phyloP scores from a whole-genome alignment of 306 rosid genomes.

The Prunus dulcis region DNA sequence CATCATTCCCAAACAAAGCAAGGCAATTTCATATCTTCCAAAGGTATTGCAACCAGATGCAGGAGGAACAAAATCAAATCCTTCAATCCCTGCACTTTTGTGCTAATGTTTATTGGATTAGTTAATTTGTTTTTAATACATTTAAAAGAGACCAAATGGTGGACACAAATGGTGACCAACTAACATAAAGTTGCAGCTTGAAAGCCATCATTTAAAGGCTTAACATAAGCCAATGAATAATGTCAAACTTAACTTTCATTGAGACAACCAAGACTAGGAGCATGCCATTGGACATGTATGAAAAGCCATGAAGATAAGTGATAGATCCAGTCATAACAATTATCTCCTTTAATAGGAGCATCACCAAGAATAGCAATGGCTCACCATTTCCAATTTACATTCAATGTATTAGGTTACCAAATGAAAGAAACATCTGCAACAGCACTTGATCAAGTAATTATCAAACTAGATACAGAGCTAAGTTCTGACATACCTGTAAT shows the following conservation, averaged over 20 bases:
- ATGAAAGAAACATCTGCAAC: constrained; percentile 5
- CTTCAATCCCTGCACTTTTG: constrained; percentile 99
- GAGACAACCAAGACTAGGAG: neutral
- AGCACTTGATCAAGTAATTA: neutral
- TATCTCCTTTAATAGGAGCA: neutral
- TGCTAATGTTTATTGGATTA: constrained; percentile 41
- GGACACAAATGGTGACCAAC: neutral
- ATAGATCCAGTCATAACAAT: neutral
- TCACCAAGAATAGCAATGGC: neutral
- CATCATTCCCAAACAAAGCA: constrained; percentile 94
- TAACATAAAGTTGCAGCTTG: neutral
- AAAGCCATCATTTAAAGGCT: neutral
- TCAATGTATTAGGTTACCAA: neutral
- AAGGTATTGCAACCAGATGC: constrained; percentile 50
- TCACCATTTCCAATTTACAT: constrained; percentile 1
- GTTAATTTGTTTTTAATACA: constrained; percentile 25
- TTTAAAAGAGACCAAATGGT: neutral
- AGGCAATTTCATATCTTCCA: constrained; percentile 87
- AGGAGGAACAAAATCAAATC: constrained; percentile 77
- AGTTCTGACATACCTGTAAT: constrained; percentile 67
- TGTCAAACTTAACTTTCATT: neutral
- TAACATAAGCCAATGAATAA: neutral
- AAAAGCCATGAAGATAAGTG: neutral
- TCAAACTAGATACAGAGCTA: constrained; percentile 1
- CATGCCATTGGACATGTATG: neutral